Evolutionary conservation across 2,329 filamentous ascomycete genomes (phyloP), one percentile per base, ranked within the genome.

Genomic region (Emericellopsis cladophorae): DNA sequence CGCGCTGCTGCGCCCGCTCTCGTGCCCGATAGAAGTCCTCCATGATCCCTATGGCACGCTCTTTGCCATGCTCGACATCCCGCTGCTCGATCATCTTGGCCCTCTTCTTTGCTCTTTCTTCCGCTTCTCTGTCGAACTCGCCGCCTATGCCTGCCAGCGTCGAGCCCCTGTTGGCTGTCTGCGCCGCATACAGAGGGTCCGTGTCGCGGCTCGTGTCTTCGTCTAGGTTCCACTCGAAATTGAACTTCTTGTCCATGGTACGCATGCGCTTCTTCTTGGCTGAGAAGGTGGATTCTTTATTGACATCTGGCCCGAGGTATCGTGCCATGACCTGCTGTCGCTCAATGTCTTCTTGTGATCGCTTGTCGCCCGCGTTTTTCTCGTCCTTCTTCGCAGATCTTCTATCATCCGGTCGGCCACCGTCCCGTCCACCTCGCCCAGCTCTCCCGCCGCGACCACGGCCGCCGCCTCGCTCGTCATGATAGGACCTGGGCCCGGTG

Each of bases 181-280:
- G 56, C 31, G 51, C 50, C 16, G 54, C 48, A 57, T 94, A 93
- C 32, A 92, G 70, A 1, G 85, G 84, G 51, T 95, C 89, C 55
- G 88, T 83, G 26, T 56, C 51, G 41, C 57, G 51, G 6, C 56
- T 59, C 1, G 92, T 98, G 59, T 98, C 92, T 56, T 98, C 92
- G 45, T 93, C 85, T 1, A 79, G 75, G 51, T 95, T 93, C 92
- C 92, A 98, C 52, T 94, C 92, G 53, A 98, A 98, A 54, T 95
- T 98, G 68, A 98, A 98, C 59, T 98, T 96, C 62, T 89, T 87
- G 55, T 95, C 90, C 1, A 86, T 92, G 2, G 88, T 94, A 46
- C 90, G 75, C 65, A 85, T 84, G 42, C 90, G 76, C 68, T 96
- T 96, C 73, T 96, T 98, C 66, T 92, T 86, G 1, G 89, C 89